Evolutionary conservation across 2,329 filamentous ascomycete species (phyloP).

Genomic region (Aschersonia sp.): DNA sequence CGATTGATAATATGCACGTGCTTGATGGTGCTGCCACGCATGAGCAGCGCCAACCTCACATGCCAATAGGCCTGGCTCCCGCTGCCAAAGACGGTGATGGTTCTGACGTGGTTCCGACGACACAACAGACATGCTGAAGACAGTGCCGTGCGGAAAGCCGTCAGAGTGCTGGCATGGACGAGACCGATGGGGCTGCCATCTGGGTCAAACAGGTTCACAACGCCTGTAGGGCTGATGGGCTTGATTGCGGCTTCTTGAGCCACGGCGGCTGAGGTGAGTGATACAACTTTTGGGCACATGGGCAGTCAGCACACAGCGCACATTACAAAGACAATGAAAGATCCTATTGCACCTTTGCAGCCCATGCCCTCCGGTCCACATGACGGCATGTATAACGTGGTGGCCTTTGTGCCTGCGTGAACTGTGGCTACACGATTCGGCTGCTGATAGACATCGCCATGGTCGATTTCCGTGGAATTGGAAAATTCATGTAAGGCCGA

Average conservation of each 20-base stretch:
- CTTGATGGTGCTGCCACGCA: slow-evolving; percentile 56
- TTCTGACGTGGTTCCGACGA: slow-evolving; percentile 55
- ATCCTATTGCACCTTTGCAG: slow-evolving; percentile 40
- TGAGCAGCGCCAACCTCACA: slow-evolving; percentile 65
- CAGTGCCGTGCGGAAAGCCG: slow-evolving; percentile 68
- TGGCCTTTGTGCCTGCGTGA: slow-evolving; percentile 33
- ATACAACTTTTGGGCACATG: slow-evolving; percentile 36
- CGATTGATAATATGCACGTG: slow-evolving; percentile 76
- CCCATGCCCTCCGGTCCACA: slow-evolving; percentile 48
- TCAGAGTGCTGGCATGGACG: slow-evolving; percentile 59
- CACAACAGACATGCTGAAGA: slow-evolving; percentile 52
- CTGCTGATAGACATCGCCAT: slow-evolving; percentile 35
- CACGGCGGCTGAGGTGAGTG: slow-evolving; percentile 32
- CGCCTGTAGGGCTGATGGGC: slow-evolving; percentile 42
- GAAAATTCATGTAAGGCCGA: slow-evolving; percentile 48
- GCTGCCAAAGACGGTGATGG: slow-evolving; percentile 71
- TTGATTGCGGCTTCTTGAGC: slow-evolving; percentile 12
- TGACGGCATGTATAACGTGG: slow-evolving; percentile 64
- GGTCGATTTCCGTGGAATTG: slow-evolving; percentile 31
- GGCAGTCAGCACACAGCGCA: not conserved
- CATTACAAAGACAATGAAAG: too few species aligned
- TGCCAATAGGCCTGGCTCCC: slow-evolving; percentile 94
- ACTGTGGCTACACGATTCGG: slow-evolving; percentile 36
- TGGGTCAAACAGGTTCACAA: slow-evolving; percentile 53
- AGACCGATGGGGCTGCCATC: slow-evolving; percentile 51